Conservation (phyloP, 805 yeast species). For the Candida chilensis region DNA sequence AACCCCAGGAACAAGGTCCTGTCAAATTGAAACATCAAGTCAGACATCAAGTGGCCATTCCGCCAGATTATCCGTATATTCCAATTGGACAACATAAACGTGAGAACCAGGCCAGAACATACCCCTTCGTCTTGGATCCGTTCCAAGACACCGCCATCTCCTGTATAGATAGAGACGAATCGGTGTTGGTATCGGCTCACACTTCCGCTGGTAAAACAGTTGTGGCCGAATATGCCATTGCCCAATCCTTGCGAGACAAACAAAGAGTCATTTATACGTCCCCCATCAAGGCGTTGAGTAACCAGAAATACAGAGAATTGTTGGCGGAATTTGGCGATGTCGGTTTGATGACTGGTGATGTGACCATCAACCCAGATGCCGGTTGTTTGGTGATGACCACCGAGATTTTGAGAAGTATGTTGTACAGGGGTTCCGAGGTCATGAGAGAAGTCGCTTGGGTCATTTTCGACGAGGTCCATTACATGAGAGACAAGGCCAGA, state of each 20-base stretch:
- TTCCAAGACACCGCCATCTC: constrained; percentile 96
- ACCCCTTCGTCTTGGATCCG: constrained; percentile 92
- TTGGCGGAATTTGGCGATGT: constrained; percentile 93
- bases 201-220: constrained; percentile 97
- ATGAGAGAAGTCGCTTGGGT: constrained; percentile 99
- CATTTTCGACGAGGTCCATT: constrained; percentile 95
- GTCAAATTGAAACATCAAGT: constrained; percentile 86
- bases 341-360: constrained; percentile 99
- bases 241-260: constrained; percentile 84
- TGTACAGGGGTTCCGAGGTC: constrained; percentile 93
- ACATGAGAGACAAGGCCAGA: constrained; percentile 95
- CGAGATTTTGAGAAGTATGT: constrained; percentile 93
- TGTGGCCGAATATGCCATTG: constrained; percentile 95
- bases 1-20: constrained; percentile 21
- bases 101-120: constrained; percentile 69
- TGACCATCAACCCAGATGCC: constrained; percentile 96
- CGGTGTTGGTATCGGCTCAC: constrained; percentile 95
- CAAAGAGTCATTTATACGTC: constrained; percentile 94
- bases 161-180: constrained; percentile 89
- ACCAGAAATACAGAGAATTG: constrained; percentile 89
- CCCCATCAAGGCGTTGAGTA: constrained; percentile 90
- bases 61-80: constrained; percentile 79
- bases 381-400: constrained; percentile 98
- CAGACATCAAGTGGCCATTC: constrained; percentile 95
- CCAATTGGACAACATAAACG: constrained; percentile 89